Base-by-base conservation (phyloP, 2,329 filamentous ascomycete species). In the Colletotrichum sp. region DNA sequence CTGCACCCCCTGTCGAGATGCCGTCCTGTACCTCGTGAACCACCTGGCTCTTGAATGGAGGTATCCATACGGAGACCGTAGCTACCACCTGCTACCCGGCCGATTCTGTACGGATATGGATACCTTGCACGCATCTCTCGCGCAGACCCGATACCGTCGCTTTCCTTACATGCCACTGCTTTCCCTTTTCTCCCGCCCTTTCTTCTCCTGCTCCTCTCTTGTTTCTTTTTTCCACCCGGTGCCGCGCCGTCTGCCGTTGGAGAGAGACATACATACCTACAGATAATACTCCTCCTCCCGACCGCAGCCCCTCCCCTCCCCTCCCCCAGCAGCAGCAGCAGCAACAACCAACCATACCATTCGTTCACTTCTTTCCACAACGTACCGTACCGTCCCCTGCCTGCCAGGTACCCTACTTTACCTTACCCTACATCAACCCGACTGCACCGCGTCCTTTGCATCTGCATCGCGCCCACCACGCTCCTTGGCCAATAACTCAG, bases 161-260 rank as follows among this genome's bases (percentile, higher is more conserved):
- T 55, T 62, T 28, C 67, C 55, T 73, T 76, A 76, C 73, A 73
- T 76, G 64, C 73, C 70, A 60, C 60, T 64, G 64, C 39, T 72
- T 73, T 76, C 73, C 73, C 70, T 71, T 75, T 70, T 72, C 59
- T 74, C 68, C 60, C 36, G 24, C 67, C 69, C 62, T 69, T 44
- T 9, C 59, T 72, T 39, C 49, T 44, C 36, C 26, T 66, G 68
- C 44, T 64, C 32, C 36, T 72, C 52, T 67, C n/a, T 72, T 69
- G 28, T 21, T 32, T 68, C 32, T 69, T 64, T 28, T 32, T 60
- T 18, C 49, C 49, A 18, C 26, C 34, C 39, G 24, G 28, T 62
- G 36, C 55, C 57, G 55, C 60, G 26, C 57, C 52, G 65, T 64
- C 52, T 44, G 63, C 63, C 55, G 63, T 65, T 69, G 64, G 39